Evolutionary conservation across 495 filamentous ascomycete species (phyloP), one percentile per base, ranked within the genome.

Genomic region (Penicillium salamii): DNA sequence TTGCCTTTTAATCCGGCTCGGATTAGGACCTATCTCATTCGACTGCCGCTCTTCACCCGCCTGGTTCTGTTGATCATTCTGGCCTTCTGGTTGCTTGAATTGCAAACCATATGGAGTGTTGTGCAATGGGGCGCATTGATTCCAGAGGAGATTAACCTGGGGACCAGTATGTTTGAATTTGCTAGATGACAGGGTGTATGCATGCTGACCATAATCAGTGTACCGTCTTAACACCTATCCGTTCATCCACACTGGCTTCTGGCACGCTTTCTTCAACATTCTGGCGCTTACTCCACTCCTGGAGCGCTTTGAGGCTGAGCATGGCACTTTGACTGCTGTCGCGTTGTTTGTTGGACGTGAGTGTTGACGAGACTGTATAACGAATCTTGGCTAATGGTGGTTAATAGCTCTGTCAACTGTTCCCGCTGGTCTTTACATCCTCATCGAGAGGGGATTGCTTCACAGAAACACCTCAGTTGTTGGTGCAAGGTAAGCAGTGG

Each of bases 211-310:
- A n/a, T 34, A 32, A 36, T 40, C 66, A 96, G 92, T 95, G 79
- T 89, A 97, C 66, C 87, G 93, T 50, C 75, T 91, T 14, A 97
- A 96, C 60, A 95, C 91, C 8, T 98, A 88, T 65, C 91, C 92
- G 2, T 76, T 98, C 43, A 86, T 97, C 46, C 93, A 98, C 65
- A 59, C 77, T 24, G 83, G 84, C 52, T 79, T 92, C 67, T 74
- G 95, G 50, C 93, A 97, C 64, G 72, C 83, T 38, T 54, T 92
- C 23, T 63, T 97, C 57, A 96, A 97, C 67, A 61, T 87, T 34
- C 14, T 96, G 38, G 86, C 90, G 3, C 68, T 97, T 50, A 83
- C 83, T 9, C 93, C 93, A 13, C 71, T 98, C 38, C 62, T 97
- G 54, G 91, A 96, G 67, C 79, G 91, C 38, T 98, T 97, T 64